These are phyloP conservation scores for Phyllosticta citribraziliensis DNA, from an alignment of 2,329 filamentous ascomycete genomes.

Conservation along the genomic window DNA sequence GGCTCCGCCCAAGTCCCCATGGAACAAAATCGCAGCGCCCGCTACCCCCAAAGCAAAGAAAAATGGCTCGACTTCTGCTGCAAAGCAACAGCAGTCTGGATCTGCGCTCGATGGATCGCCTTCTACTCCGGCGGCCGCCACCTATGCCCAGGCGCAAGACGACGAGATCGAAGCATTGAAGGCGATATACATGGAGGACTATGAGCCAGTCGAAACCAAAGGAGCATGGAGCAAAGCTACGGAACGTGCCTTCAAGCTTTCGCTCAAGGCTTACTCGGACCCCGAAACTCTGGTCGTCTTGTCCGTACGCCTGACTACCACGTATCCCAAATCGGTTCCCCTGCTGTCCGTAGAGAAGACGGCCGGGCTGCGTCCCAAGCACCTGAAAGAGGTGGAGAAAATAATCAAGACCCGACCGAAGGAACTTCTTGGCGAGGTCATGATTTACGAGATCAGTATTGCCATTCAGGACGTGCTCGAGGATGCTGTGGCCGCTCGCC, in stretches of 20 bases:
- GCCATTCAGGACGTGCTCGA: constrained; percentile 64
- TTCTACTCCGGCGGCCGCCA: constrained; percentile 29
- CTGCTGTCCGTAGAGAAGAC: constrained; percentile 59
- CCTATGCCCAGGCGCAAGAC: constrained; percentile 77
- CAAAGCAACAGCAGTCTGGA: constrained; percentile 17
- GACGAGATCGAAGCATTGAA: constrained; percentile 79
- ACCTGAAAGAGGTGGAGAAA: constrained; percentile 59
- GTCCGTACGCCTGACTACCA: constrained; percentile 74
- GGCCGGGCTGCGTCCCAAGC: constrained; percentile 57
- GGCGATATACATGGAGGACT: constrained; percentile 87
- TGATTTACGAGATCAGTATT: constrained; percentile 54
- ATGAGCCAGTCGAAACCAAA: constrained; percentile 59
- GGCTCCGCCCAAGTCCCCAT: constrained; percentile 37
- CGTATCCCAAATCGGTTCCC: constrained; percentile 79
- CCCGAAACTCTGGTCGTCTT: constrained; percentile 61
- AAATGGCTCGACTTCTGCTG: constrained; percentile 16
- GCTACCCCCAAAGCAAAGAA: constrained; percentile 20
- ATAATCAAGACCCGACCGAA: constrained; percentile 61
- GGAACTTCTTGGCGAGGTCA: constrained; percentile 51
- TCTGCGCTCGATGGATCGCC: constrained; percentile 11
- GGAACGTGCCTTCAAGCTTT: constrained; percentile 71
- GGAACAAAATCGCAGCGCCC: constrained; percentile 29
- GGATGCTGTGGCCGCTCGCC: constrained; percentile 70
- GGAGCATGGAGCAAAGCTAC: constrained; percentile 83
- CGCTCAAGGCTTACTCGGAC: constrained; percentile 63